Evolutionary conservation across 176 grass and related monocot genomes (phyloP).

Genomic region (Bolboschoenus planiculmis): DNA sequence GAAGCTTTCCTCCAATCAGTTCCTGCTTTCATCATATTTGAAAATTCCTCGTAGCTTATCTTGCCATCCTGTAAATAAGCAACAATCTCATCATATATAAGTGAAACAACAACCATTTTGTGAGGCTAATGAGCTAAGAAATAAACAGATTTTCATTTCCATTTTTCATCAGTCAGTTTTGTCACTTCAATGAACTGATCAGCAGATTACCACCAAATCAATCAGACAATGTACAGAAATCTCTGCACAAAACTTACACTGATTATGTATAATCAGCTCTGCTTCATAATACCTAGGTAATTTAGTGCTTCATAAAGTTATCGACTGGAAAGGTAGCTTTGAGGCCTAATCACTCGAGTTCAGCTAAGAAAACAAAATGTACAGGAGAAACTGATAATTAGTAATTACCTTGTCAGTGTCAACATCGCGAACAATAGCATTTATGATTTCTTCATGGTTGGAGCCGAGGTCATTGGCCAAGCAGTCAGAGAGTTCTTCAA

Average conservation of each 20-base stretch:
- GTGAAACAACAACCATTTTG: background rate
- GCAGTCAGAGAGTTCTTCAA: conserved; percentile 68
- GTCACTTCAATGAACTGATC: background rate
- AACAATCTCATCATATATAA: conserved; percentile 14
- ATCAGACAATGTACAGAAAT: background rate
- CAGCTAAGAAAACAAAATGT: background rate
- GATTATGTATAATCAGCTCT: background rate
- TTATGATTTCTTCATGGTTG: conserved; percentile 60
- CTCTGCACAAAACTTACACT: background rate
- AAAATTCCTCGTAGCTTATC: conserved; percentile 70
- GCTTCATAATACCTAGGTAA: background rate
- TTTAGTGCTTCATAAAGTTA: too few relatives aligned
- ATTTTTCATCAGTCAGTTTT: conserved; percentile 7
- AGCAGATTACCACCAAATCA: background rate
- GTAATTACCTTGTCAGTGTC: conserved; percentile 71
- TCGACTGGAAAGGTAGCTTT: background rate
- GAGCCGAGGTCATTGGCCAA: conserved; percentile 60
- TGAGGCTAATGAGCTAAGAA: background rate
- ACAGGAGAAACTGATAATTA: conserved; percentile 19
- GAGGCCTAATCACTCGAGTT: background rate
- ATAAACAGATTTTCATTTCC: background rate
- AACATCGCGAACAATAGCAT: conserved; percentile 64
- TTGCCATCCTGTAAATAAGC: conserved; percentile 58
- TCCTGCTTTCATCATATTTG: conserved; percentile 79
- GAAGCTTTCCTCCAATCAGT: conserved; percentile 97